Base-by-base conservation (phyloP, 2,329 filamentous ascomycete genomes). In the Colletotrichum sublineola region DNA sequence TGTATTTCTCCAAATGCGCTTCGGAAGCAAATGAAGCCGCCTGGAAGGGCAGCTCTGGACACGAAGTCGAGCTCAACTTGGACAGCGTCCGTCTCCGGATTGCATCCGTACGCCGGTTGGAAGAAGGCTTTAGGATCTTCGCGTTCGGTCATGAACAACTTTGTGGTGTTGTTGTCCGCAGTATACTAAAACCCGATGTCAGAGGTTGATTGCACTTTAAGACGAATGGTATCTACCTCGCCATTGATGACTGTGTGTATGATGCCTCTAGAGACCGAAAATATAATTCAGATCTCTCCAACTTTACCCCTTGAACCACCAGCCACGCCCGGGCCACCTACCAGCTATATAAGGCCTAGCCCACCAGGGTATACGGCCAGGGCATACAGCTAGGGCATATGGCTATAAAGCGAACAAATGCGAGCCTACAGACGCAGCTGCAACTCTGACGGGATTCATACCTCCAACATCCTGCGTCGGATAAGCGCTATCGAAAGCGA, bases 91-190 rank as follows among this genome's bases (percentile, higher is more conserved):
- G 82, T 84, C 53, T 82, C 81, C 1, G 81, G 80, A 71, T 85
- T 80, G 75, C 84, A 85, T 40, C 80, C 82, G 71, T 84, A 84
- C 7, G 77, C 76, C n/a, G 81, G 80, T 50, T 82, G 76, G 66
- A 83, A 85, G 65, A 82, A 75, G 29, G 83, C 84, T 15, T 80
- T 78, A 1, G 84, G 83, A 66, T 85, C 83, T 9, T 80, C 80
- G 2, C 84, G 82, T 38, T 84, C 79, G 2, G 84, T 85, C 81
- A 85, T 84, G 77, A 86, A 86, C 75, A 85, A 80, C 76, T 86
- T 86, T 52, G 84, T 86, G 3, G 84, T 86, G 74, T 86, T 83
- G 74, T 86, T 84, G 40, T 79, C 77, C n/a, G 76, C 75, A 31
- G 81, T 80, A 71, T 84, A 84, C 83, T 84, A 15, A 2, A 58